Base-by-base conservation (phyloP, 768 basidiomycete species). In the Boletus rubropictus region DNA sequence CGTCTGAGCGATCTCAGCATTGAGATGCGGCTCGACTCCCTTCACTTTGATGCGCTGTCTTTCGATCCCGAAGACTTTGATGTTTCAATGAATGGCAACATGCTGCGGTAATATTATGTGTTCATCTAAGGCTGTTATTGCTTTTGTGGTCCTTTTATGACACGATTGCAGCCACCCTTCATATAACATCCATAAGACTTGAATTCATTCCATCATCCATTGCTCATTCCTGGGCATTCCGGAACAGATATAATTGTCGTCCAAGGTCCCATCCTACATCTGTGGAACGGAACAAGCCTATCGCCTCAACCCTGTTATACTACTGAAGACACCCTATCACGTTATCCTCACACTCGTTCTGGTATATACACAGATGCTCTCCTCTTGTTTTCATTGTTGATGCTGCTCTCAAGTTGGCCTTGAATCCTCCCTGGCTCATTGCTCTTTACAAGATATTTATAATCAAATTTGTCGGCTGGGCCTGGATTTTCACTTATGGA, bases 31-130 rank as follows among this genome's bases (percentile, higher is more conserved):
- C 77, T 87, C 12, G 81, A 85, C 58, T 85, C 85, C 27, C 69
- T 87, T 44, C 82, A 84, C 59, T 87, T 87, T 59, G 85, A 87
- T 53, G 71, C 76, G 1, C 54, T 87, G 37, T 83, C 81, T 44
- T 83, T 87, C 46, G 82, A 87, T 59, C 72, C 74, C 21, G 77
- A 81, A 52, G 72, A 70, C 33, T 82, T 84, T 60, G 50, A 63
- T 44, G 31, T 66, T 25, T 43, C 53, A 34, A 54, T 52, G 64
- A 55, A 63, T 32, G 48, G 48, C 9, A 42, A 44, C 40, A 5
- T 39, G 18, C 25, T 38, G 17, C 46, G 51, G 46, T 65, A 43
- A 63, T 42, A 35, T 39, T 12, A 9, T 41, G 17, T 44, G 17
- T 29, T n/a, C 24, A 28, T 20, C 4, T 42, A 25, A 35, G 5